These are phyloP conservation scores for Linnemannia hyalina DNA, from an alignment of 192 early-diverging fungal genomes.

Conservation along the genomic window DNA sequence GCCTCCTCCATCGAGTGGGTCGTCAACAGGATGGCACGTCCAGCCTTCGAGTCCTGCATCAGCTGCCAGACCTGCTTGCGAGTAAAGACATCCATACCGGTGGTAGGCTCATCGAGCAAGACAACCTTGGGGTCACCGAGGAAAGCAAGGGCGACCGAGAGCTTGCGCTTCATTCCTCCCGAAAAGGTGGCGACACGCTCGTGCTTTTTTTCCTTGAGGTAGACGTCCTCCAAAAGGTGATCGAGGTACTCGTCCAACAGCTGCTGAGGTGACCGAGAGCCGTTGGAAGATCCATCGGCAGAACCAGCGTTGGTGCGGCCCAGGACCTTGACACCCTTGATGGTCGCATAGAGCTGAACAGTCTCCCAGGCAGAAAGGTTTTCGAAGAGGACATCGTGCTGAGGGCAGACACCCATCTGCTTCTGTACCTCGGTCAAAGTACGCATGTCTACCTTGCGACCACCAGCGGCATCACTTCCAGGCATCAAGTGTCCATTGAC, in stretches of 20 bases:
- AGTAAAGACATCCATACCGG: slow-evolving; percentile 69
- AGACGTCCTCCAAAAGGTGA: slow-evolving; percentile 45
- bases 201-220: slow-evolving; percentile 58
- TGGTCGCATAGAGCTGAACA: slow-evolving; percentile 59
- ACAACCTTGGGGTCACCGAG: slow-evolving; percentile 65
- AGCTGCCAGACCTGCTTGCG: slow-evolving; percentile 69
- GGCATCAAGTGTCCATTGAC: slow-evolving; percentile 50
- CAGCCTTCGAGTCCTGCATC: slow-evolving; percentile 61
- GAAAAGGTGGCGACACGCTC: slow-evolving; percentile 50
- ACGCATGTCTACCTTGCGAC: slow-evolving; percentile 34
- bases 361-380: slow-evolving; percentile 64
- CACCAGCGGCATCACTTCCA: slow-evolving; percentile 21
- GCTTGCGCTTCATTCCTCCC: slow-evolving; percentile 72
- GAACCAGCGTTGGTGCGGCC: slow-evolving; percentile 5
- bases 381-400: slow-evolving; percentile 65
- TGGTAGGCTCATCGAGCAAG: slow-evolving; percentile 71
- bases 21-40: slow-evolving; percentile 68
- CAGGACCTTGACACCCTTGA: slow-evolving; percentile 62
- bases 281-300: neutral
- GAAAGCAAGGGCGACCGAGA: slow-evolving; percentile 65
- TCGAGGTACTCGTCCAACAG: slow-evolving; percentile 47
- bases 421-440: slow-evolving; percentile 56
- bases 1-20: slow-evolving; percentile 79
- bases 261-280: slow-evolving; percentile 1
- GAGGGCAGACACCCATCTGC: slow-evolving; percentile 69